Evolutionary conservation across 169 alveolate genomes (phyloP).

Genomic region (Babesia divergens): DNA sequence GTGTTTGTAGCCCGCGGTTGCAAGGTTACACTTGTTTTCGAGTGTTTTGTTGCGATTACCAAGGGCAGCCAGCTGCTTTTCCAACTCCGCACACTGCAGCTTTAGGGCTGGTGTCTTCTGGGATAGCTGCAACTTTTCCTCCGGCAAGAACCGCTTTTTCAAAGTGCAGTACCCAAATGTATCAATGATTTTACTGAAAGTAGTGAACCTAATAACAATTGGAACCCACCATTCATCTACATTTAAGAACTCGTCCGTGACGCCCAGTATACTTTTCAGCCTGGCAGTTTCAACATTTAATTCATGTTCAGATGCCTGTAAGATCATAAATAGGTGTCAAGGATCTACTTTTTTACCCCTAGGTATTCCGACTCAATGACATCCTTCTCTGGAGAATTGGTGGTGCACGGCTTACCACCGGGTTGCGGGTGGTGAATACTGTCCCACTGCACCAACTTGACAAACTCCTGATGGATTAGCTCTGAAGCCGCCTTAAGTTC

Average conservation of each 20-base stretch:
- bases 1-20: constrained; percentile 53
- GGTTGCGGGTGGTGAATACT: constrained; percentile 58
- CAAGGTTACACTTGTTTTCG: constrained; percentile 48
- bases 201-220: neutral
- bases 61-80: constrained; percentile 29
- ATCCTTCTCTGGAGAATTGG: neutral
- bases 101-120: constrained; percentile 17
- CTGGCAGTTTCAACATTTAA: constrained; percentile 17
- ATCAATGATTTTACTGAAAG: constrained; percentile 6
- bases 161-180: constrained; percentile 17
- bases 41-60: constrained; percentile 42
- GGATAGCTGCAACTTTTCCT: constrained; percentile 22
- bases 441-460: constrained; percentile 39
- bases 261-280: constrained; percentile 7
- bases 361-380: neutral
- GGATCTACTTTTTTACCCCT: neutral
- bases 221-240: neutral
- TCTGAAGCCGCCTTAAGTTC: constrained; percentile 6
- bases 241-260: constrained; percentile 3
- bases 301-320: constrained; percentile 30
- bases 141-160: constrained; percentile 43
- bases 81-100: constrained; percentile 14
- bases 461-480: constrained; percentile 48
- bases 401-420: constrained; percentile 49
- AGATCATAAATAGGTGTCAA: neutral